These are phyloP conservation scores for Cordyceps cateniannulata DNA, from an alignment of 2,329 filamentous ascomycete species.

Conservation along the genomic window DNA sequence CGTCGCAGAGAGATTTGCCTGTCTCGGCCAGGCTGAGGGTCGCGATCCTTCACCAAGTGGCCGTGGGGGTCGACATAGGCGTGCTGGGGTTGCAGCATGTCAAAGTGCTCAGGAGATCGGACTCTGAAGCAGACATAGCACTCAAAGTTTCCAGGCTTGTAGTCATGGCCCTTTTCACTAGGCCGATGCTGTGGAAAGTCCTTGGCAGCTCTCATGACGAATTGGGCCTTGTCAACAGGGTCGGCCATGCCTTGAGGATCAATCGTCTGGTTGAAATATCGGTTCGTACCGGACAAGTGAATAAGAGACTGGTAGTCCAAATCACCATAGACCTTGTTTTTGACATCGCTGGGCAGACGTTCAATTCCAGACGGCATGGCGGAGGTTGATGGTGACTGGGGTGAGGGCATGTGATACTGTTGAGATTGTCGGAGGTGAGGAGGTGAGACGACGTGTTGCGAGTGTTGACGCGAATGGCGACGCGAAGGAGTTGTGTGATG, in stretches of 20 bases:
- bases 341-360: constrained; percentile 28
- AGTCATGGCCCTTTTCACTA: constrained; percentile 29
- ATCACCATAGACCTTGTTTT: constrained; percentile 26
- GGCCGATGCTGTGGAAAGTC: constrained; percentile 35
- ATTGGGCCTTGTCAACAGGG: constrained; percentile 30
- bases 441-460: constrained; percentile 10
- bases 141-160: constrained; percentile 35
- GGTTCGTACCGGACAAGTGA: constrained; percentile 30
- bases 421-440: constrained; percentile 12
- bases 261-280: constrained; percentile 27
- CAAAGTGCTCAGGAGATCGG: constrained; percentile 32
- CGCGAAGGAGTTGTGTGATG: background rate
- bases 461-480: background rate
- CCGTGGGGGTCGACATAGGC: constrained; percentile 27
- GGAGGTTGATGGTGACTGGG: constrained; percentile 5
- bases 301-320: constrained; percentile 37
- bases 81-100: constrained; percentile 28
- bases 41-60: constrained; percentile 23
- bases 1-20: constrained; percentile 28
- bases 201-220: constrained; percentile 35
- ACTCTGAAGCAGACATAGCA: constrained; percentile 37
- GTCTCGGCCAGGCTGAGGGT: constrained; percentile 22
- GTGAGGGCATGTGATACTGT: constrained; percentile 13
- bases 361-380: constrained; percentile 24
- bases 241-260: constrained; percentile 30